Conservation (phyloP, 75 land plant species). For the Picea sitchensis region DNA sequence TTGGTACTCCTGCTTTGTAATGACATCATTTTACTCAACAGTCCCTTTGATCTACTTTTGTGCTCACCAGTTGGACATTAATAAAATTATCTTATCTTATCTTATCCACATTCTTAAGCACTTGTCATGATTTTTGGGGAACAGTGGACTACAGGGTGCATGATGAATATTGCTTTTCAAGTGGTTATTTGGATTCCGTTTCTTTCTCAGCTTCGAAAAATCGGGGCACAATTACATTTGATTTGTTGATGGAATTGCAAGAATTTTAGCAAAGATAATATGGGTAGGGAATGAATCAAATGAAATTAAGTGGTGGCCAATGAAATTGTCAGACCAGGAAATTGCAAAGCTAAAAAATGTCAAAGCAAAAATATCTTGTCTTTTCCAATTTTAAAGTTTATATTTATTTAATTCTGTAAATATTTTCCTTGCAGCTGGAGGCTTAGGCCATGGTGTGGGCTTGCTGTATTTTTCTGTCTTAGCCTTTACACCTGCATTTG, state of each 20-base stretch:
- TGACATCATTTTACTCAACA: no score
- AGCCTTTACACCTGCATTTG: slow-evolving; percentile 96
- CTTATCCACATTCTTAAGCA: no score
- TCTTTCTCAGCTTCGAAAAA: not conserved
- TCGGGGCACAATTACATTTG: not conserved
- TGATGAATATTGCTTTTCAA: not conserved
- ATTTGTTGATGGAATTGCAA: not conserved
- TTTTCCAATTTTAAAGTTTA: not conserved
- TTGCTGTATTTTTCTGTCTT: slow-evolving; percentile 89
- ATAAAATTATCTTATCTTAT: no score
- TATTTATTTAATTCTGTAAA: not conserved
- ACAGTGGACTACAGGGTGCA: no score
- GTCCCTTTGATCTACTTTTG: no score
- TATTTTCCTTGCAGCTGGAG: slow-evolving; percentile 66
- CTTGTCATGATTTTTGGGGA: no score
- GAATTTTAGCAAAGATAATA: not conserved
- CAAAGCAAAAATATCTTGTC: not conserved
- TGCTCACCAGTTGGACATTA: no score
- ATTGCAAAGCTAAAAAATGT: not conserved
- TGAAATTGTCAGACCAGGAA: not conserved
- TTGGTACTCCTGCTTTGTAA: no score
- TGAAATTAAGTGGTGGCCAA: not conserved
- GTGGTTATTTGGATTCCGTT: not conserved
- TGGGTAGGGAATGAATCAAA: not conserved
- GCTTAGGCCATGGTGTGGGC: slow-evolving; percentile 96